Evolutionary conservation across 345 rosid species (phyloP), one percentile per base, ranked within the genome.

Genomic region (Gynandropsis gynandra): DNA sequence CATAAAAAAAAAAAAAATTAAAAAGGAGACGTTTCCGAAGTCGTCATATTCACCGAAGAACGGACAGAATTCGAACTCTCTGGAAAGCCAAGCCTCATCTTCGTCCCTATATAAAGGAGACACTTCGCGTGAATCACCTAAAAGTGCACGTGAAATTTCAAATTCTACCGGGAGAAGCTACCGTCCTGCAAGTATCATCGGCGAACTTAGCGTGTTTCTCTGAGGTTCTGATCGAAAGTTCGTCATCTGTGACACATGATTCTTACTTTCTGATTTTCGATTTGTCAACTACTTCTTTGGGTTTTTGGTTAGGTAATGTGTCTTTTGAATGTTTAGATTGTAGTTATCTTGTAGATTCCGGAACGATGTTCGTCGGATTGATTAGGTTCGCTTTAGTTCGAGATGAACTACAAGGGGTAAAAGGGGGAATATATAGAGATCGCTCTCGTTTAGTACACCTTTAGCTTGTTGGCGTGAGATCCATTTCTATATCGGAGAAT

Each of bases 221-320:
- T 35, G 4, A 35, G 24, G 15, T 45, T 66, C 50, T 11, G 69
- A 58, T 64, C 54, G 78, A 75, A 77, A 71, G 83, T 81, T 81
- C 83, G 83, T 80, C 58, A 67, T 75, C 36, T 56, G 12, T 58
- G 47, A 41, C 5, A 24, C 5, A 24, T 24, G 56, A 38, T 33
- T 45, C 46, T 46, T 33, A 10, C 45, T 17, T 10, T 38, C 38
- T 50, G 3, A 33, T 57, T 59, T 41, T 2, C 42, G 16, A n/a
- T 37, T 69, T 43, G 44, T 52, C 44, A 36, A 21, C 39, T 10
- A 20, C 1, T 24, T 42, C 1, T 40, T 31, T 63, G 15, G 35
- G 16, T 39, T 36, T 16, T 34, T 19, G 52, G 11, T 45, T 33
- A 55, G 75, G 67, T 61, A 61, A 54, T 27, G 65, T 56, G 20